Evolutionary conservation across 2,329 filamentous ascomycete species (phyloP).

Genomic region (Aureobasidium sp.): DNA sequence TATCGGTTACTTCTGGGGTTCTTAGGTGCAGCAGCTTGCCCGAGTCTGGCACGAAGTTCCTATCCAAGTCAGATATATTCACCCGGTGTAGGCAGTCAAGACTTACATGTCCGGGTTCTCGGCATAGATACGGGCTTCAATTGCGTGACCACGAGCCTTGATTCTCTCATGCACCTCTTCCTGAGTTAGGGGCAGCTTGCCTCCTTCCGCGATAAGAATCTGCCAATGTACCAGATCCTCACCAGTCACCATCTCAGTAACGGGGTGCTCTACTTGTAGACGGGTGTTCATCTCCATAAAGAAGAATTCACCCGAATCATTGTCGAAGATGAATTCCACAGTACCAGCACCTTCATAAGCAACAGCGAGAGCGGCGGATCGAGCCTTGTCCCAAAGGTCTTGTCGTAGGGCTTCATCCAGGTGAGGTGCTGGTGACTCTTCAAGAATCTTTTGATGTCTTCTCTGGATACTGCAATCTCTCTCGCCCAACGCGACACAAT

Average conservation of each 20-base stretch:
- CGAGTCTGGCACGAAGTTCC: slow-evolving; percentile 88
- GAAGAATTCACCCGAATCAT: slow-evolving; percentile 57
- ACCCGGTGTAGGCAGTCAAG: not conserved
- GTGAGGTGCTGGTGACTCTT: slow-evolving; percentile 58
- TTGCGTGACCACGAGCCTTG: slow-evolving; percentile 68
- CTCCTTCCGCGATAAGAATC: slow-evolving; percentile 71
- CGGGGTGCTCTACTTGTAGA: slow-evolving; percentile 92
- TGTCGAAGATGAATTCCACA: slow-evolving; percentile 63
- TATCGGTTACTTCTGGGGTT: slow-evolving; percentile 59
- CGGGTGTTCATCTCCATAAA: slow-evolving; percentile 73
- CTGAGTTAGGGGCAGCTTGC: slow-evolving; percentile 58
- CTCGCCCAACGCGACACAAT: slow-evolving; percentile 56
- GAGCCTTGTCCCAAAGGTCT: slow-evolving; percentile 57
- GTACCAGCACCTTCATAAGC: slow-evolving; percentile 59
- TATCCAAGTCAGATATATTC: slow-evolving; percentile 7
- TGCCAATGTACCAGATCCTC: slow-evolving; percentile 91
- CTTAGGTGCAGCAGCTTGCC: slow-evolving; percentile 76
- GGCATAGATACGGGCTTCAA: slow-evolving; percentile 93
- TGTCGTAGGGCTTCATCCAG: slow-evolving; percentile 51
- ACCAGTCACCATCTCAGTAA: slow-evolving; percentile 71
- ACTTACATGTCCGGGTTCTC: slow-evolving; percentile 69
- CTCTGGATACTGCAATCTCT: slow-evolving; percentile 59
- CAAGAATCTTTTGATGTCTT: slow-evolving; percentile 58
- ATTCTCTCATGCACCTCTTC: slow-evolving; percentile 62
- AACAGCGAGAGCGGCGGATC: slow-evolving; percentile 54